phyloP scores from a whole-genome alignment of 352 stramenopile genomes.

The Albugo laibachii region DNA sequence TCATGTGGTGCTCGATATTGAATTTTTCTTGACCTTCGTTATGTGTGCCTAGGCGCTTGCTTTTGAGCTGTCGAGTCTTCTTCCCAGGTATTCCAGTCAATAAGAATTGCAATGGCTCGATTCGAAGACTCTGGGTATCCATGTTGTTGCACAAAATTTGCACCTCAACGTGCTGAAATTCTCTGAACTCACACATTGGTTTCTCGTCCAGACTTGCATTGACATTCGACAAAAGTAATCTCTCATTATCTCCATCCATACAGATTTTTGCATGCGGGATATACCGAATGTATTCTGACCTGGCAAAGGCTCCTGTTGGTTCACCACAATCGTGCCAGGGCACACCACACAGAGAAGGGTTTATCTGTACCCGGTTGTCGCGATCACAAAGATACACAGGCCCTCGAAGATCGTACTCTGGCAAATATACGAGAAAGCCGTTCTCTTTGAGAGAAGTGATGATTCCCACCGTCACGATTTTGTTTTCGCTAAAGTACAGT shows the following conservation, averaged over 20 bases:
- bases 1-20: not conserved
- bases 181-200: constrained; percentile 20
- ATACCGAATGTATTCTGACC: constrained; percentile 28
- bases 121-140: constrained; percentile 33
- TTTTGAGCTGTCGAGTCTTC: constrained; percentile 1
- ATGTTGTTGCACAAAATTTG: constrained; percentile 56
- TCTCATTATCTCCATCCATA: constrained; percentile 12
- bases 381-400: constrained; percentile 83
- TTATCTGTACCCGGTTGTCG: constrained; percentile 68
- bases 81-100: constrained; percentile 31
- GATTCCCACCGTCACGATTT: constrained; percentile 62
- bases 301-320: constrained; percentile 37
- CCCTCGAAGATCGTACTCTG: constrained; percentile 79
- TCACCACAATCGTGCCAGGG: constrained; percentile 36
- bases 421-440: constrained; percentile 85
- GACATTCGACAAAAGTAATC: constrained; percentile 14
- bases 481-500: constrained; percentile 83
- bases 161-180: constrained; percentile 57
- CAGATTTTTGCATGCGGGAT: constrained; percentile 30
- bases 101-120: constrained; percentile 53
- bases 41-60: too few relatives aligned
- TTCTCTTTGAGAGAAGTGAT: constrained; percentile 83
- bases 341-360: constrained; percentile 48
- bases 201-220: not conserved
- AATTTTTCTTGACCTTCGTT: not conserved